Base-by-base conservation (phyloP, 345 rosid genomes). In the Sisymbrium altissimum region DNA sequence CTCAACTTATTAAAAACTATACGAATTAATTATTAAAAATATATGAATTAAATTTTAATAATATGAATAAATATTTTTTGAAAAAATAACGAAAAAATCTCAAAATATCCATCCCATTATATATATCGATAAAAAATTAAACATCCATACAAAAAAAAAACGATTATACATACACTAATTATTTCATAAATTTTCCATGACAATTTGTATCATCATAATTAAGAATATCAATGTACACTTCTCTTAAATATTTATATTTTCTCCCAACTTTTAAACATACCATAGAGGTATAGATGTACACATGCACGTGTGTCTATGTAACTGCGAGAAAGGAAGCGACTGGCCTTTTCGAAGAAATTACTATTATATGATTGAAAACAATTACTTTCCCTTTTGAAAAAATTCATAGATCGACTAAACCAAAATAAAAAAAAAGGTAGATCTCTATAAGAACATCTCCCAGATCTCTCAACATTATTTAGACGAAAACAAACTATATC, bases 361-460 rank as follows among this genome's bases (percentile, higher is more conserved):
- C 43, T 55, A 9, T 33, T 19, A 36, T 36, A 13, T 48, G 4
- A 12, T 35, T 54, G 23, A 15, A 23, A 43, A 43, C n/a, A 67
- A 40, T 53, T 13, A 69, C 52, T 76, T 63, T 63, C 59, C 53
- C 40, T 58, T 70, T 71, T 14, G 50, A 25, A 76, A 64, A 41
- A 36, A 14, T 18, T 71, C 11, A 54, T 58, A 63, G 35, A 56
- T 52, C 52, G 48, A 55, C 62, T 46, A 13, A 21, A 36, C 56
- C 39, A 72, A 79, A 48, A 18, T n/a, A n/a, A n/a, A n/a, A n/a
- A 74, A 74, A 58, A 49, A 48, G 46, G 77, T 81, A 84, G 89
- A 78, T 86, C 83, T 74, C 79, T 78, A 73, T 68, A 72, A 67
- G 66, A 85, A 81, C 81, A 76, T 72, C 81, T 75, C 88, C 73